Evolutionary conservation across 768 basidiomycete genomes (phyloP), one percentile per base, ranked within the genome.

Genomic region (Suillus lakei): DNA sequence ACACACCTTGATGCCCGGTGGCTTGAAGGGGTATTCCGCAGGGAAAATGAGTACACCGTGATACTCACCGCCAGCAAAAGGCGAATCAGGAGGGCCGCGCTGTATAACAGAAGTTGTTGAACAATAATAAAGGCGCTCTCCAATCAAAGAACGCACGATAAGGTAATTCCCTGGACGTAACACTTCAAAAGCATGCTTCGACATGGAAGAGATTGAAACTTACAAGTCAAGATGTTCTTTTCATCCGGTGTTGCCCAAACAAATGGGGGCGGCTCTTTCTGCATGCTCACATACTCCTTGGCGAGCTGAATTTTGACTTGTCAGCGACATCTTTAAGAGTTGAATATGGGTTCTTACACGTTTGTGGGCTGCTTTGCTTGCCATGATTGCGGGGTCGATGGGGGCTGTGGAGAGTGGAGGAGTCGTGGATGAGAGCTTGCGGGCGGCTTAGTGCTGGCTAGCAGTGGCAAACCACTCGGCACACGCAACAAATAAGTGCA

Each of bases 201-300:
- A 61, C 61, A 34, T 59, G 65, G 61, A 23, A 36, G 23, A 32
- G 58, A 60, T 38, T 5, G 56, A 18, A 21, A 84, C 95, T 79
- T 76, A 98, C 96, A 98, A 63, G 87, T 95, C 60, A 98, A 78
- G 71, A 98, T 96, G 77, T 98, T 97, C 89, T 96, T 96, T 86
- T 99, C 97, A 72, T 98, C 96, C 16, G 97, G 97, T 36, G 85
- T 86, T 44, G 97, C 96, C 91, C 93, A 96, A 26, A 98, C 90
- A 78, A 96, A 99, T 66, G 97, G 97, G 1, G 97, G 97, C 16
- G 97, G 95, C 66, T 92, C 90, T 73, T 81, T 91, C 80, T 97
- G 95, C 93, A 98, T 97, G 58, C 86, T 82, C 71, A 92, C 87
- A 79, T 91, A 96, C 82, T 98, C 96, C 79, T 97, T 95, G 41